Evolutionary conservation across 352 stramenopile species (phyloP), one percentile per base, ranked within the genome.

Genomic region (Phytophthora tubulina): DNA sequence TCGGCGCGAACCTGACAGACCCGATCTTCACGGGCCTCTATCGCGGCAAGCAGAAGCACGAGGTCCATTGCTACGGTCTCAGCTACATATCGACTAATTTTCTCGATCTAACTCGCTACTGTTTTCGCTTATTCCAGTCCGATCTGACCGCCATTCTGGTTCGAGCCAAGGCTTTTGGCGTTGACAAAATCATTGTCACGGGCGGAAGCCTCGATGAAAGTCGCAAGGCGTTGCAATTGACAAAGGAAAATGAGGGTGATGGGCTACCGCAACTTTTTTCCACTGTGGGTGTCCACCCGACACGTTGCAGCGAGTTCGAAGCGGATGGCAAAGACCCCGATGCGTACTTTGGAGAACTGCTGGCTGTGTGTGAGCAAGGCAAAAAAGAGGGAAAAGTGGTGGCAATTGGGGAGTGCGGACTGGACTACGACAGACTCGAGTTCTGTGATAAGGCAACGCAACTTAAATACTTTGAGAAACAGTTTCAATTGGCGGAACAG

Each of bases 371-470:
- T 60, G 67, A 89, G 32, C 75, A 91, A 41, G 88, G 89, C 33
- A 76, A 78, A 62, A 21, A 66, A 30, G 80, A 90, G 35, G 85
- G 76, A 27, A 86, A 76, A 54, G 88, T 99, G 13, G 92, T 97
- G 39, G 97, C 97, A 17, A 92, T 99, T 62, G 97, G 97, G 35
- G 97, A 99, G 82, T 99, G 95, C 67, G 97, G 97, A 45, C 79
- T 99, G 44, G 97, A 99, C 82, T 99, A 99, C 77, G 97, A 99
- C 78, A 86, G 97, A 17, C 82, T 99, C 27, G 82, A 99, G 69
- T 99, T 99, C 67, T 98, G 91, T 80, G 73, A 86, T 31, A 98
- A 94, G 64, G 82, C 89, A 49, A 89, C 87, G 54, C 97, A 99
- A 78, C 72, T 89, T 39, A 88, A 93, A 52, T 98, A 97, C 72